Evolutionary conservation across 1,284 basidiomycete genomes (phyloP).

Genomic region (Austroboletus novae-zelandiae): DNA sequence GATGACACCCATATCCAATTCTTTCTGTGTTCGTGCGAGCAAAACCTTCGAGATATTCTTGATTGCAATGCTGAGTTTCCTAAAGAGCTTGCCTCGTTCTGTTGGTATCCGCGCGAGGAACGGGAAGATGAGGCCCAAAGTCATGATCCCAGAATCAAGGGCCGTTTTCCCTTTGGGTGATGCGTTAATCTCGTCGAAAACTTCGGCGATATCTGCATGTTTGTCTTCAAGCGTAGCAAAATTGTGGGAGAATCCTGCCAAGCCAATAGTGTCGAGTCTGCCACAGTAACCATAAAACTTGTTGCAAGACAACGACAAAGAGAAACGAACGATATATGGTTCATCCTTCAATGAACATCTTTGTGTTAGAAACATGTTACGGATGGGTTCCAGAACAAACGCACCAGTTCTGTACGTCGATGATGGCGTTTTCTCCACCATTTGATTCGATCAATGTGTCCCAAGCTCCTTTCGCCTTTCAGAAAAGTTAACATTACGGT

Average conservation of each 20-base stretch:
- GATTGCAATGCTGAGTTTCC: constrained; percentile 39
- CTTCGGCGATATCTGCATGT: constrained; percentile 40
- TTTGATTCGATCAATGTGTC: constrained; percentile 41
- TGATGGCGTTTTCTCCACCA: constrained; percentile 30
- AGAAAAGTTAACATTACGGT: not conserved
- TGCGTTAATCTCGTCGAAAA: constrained; percentile 37
- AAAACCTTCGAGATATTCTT: constrained; percentile 45
- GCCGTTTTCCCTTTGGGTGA: constrained; percentile 20
- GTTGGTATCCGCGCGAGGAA: constrained; percentile 43
- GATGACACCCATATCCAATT: constrained; percentile 31
- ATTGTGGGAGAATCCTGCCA: constrained; percentile 47
- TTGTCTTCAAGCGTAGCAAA: constrained; percentile 36
- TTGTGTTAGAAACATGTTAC: not conserved
- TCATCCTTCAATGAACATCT: constrained; percentile 37
- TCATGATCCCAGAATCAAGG: constrained; percentile 34
- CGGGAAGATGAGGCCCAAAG: constrained; percentile 46
- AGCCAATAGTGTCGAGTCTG: constrained; percentile 31
- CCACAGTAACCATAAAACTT: constrained; percentile 31
- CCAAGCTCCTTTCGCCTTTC: constrained; percentile 46
- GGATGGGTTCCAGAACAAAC: not conserved
- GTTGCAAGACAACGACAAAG: not conserved
- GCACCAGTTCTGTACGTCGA: constrained; percentile 47
- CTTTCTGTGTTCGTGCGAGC: constrained; percentile 41
- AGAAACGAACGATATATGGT: constrained; percentile 40
- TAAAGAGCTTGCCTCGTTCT: constrained; percentile 34